Conservation (phyloP, 129 eudicot genomes). For the Dittrichia graveolens region DNA sequence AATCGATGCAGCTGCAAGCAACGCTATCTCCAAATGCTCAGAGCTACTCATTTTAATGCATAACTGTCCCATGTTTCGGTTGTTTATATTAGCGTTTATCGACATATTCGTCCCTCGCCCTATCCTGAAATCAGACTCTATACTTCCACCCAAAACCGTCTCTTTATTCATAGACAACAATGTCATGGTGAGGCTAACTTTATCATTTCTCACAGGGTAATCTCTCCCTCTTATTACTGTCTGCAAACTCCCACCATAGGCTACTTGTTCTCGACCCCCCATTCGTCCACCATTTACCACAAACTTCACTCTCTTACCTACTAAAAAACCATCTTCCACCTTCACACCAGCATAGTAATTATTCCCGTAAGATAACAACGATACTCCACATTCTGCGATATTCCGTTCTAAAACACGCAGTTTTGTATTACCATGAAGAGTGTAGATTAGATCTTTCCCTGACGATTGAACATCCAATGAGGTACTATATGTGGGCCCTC, state of each 20-base stretch:
- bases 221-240: slow-evolving; percentile 74
- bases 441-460: slow-evolving; percentile 67
- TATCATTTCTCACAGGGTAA: slow-evolving; percentile 84
- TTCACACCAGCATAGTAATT: slow-evolving; percentile 68
- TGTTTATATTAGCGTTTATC: slow-evolving; percentile 68
- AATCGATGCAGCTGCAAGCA: slow-evolving; percentile 61
- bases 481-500: slow-evolving; percentile 62
- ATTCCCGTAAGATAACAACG: slow-evolving; percentile 63
- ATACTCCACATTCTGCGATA: slow-evolving; percentile 75
- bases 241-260: slow-evolving; percentile 82
- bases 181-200: slow-evolving; percentile 59
- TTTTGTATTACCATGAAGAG: slow-evolving; percentile 63
- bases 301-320: slow-evolving; percentile 68
- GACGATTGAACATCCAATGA: slow-evolving; percentile 81
- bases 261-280: slow-evolving; percentile 60
- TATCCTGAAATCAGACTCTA: slow-evolving; percentile 72
- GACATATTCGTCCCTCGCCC: slow-evolving; percentile 71
- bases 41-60: slow-evolving; percentile 70
- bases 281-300: slow-evolving; percentile 69
- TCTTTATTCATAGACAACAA: slow-evolving; percentile 67
- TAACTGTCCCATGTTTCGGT: slow-evolving; percentile 80
- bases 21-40: slow-evolving; percentile 75
- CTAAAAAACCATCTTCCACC: slow-evolving; percentile 62
- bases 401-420: slow-evolving; percentile 48
- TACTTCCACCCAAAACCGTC: slow-evolving; percentile 67